Conservation (phyloP, 2,329 filamentous ascomycete species). For the Talaromyces atroroseus region DNA sequence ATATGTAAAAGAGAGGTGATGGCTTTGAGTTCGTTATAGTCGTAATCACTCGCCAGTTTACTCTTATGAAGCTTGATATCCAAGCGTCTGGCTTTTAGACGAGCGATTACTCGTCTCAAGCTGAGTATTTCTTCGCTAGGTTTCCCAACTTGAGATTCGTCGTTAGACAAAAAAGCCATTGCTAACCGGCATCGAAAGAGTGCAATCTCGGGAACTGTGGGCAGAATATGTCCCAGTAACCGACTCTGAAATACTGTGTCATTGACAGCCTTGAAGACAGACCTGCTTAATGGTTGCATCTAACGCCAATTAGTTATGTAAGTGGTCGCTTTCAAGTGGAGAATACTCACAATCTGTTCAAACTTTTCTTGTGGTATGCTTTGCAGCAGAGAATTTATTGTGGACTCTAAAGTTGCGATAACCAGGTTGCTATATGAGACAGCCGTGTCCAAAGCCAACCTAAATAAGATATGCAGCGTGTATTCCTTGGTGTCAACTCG, state of each 20-base stretch:
- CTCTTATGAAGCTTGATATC: constrained; percentile 24
- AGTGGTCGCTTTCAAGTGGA: not conserved
- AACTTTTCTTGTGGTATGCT: constrained; percentile 18
- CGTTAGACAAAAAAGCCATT: constrained; percentile 29
- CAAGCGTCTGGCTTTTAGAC: constrained; percentile 29
- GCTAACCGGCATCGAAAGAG: constrained; percentile 38
- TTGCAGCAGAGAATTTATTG: constrained; percentile 28
- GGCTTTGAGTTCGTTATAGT: constrained; percentile 65
- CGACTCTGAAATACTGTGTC: constrained; percentile 35
- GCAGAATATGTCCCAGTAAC: constrained; percentile 36
- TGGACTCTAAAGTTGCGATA: constrained; percentile 28
- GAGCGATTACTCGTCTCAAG: constrained; percentile 24
- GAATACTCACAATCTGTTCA: constrained; percentile 20
- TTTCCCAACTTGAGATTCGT: constrained; percentile 24
- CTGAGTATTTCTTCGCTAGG: constrained; percentile 24
- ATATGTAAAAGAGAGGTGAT: constrained; percentile 66
- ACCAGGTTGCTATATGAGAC: constrained; percentile 25
- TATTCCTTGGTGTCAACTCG: constrained; percentile 27
- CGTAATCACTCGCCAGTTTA: constrained; percentile 24
- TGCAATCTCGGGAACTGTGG: constrained; percentile 32
- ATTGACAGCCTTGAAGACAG: constrained; percentile 30
- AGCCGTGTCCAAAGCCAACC: constrained; percentile 32
- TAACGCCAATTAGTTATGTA: constrained; percentile 13
- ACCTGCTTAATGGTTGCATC: constrained; percentile 25
- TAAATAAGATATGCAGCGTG: constrained; percentile 29